A percentile compares a stretch with the other conserved stretches of the same genome.
phyloP scores from a whole-genome alignment of 371 early-diverging fungal genomes.

The Mucor sp. region DNA sequence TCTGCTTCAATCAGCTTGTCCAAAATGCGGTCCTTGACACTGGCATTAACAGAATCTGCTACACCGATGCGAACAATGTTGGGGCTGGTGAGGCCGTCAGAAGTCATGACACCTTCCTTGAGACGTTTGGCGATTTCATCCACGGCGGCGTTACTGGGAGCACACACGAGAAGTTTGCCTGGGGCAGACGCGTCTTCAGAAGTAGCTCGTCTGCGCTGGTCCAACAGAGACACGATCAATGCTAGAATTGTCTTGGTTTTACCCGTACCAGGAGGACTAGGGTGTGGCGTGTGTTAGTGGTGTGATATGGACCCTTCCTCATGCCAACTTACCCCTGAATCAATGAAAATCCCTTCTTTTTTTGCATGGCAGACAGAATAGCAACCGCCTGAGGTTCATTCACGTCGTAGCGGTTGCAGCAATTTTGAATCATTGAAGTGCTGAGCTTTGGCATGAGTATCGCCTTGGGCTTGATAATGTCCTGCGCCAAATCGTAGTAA shows the following conservation, averaged over 20 bases:
- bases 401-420: slow-evolving; percentile 68
- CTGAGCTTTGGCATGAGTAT: slow-evolving; percentile 24
- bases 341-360: slow-evolving; percentile 78
- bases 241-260: slow-evolving; percentile 94
- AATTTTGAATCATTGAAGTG: slow-evolving; percentile 38
- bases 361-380: slow-evolving; percentile 69
- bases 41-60: slow-evolving; percentile 71
- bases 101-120: slow-evolving; percentile 66
- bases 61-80: slow-evolving; percentile 87
- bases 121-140: slow-evolving; percentile 94
- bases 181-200: slow-evolving; percentile 2
- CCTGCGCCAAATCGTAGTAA: slow-evolving; percentile 60
- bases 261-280: slow-evolving; percentile 89
- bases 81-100: slow-evolving; percentile 59
- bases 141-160: slow-evolving; percentile 97
- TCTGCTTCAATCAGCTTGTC: slow-evolving; percentile 64
- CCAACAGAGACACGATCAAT: slow-evolving; percentile 73
- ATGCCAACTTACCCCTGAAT: slow-evolving; percentile 78
- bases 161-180: slow-evolving; percentile 84
- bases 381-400: slow-evolving; percentile 93
- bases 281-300: slow-evolving; percentile 1
- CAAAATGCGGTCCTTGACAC: slow-evolving; percentile 72
- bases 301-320: not conserved
- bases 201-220: slow-evolving; percentile 31
- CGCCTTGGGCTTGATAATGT: slow-evolving; percentile 66